A percentile compares a stretch with the other conserved stretches of the same genome.
These are phyloP conservation scores for Aspergillus cejpii DNA, from an alignment of 2,329 filamentous ascomycete species.

Conservation along the genomic window DNA sequence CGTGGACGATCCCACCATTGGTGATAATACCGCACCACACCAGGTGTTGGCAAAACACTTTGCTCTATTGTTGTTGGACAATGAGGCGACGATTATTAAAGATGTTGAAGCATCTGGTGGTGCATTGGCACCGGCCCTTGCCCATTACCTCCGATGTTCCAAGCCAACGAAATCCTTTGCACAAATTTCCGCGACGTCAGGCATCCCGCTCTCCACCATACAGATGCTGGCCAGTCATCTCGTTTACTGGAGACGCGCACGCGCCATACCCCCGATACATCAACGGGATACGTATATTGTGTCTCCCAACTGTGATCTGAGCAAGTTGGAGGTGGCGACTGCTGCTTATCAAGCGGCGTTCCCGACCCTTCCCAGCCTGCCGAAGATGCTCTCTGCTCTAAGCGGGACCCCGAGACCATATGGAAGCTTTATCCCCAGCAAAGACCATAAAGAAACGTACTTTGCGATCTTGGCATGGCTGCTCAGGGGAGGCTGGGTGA, in stretches of 20 bases:
- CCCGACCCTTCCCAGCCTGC: conserved; percentile 71
- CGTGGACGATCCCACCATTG: conserved; percentile 55
- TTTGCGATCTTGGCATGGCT: conserved; percentile 91
- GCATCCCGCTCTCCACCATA: conserved; percentile 71
- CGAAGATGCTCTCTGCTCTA: conserved; percentile 79
- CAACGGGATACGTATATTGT: conserved; percentile 85
- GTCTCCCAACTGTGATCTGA: conserved; percentile 78
- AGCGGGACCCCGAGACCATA: conserved; percentile 76
- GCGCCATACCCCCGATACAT: conserved; percentile 84
- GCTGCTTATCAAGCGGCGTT: conserved; percentile 70
- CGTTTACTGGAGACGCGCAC: conserved; percentile 90
- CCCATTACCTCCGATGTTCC: conserved; percentile 60
- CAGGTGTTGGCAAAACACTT: conserved; percentile 70
- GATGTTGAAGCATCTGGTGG: conserved; percentile 64
- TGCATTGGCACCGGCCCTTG: conserved; percentile 67
- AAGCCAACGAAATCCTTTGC: conserved; percentile 63
- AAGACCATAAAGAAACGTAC: conserved; percentile 79
- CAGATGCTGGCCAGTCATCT: conserved; percentile 86
- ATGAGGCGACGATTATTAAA: conserved; percentile 70
- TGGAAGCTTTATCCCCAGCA: conserved; percentile 75
- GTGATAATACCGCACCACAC: conserved; percentile 54
- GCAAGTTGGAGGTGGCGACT: conserved; percentile 61
- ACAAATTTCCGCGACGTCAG: conserved; percentile 54
- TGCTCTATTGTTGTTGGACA: conserved; percentile 74
- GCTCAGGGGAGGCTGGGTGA: conserved; percentile 87